Base-by-base conservation (phyloP, 2,329 filamentous ascomycete species). In the Cladosporium halotolerans region DNA sequence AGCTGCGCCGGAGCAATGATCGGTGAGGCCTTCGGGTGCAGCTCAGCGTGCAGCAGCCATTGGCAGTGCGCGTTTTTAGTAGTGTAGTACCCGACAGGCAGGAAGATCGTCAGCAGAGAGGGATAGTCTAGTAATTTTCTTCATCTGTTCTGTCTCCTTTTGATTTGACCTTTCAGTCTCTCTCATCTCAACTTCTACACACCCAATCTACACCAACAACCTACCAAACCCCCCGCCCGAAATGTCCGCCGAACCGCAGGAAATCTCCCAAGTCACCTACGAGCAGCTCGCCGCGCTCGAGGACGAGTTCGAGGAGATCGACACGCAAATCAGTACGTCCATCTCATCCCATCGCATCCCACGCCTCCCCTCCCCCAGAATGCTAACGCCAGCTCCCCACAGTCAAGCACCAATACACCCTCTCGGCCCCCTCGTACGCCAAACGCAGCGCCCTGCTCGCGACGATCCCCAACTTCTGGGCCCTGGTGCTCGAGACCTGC, bases 381-480 rank as follows among this genome's bases (percentile, higher is more conserved):
- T n/a, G 16, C 16, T 18, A 18, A 18, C 16, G 3, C 16, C 16
- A 18, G 16, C 31, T 23, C 18, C 14, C 23, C 3, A 36, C 49
- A 67, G 63, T 65, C 57, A 63, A 62, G 54, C 59, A 63, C 48
- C 85, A 91, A 70, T 80, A 85, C 62, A 73, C 79, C 60, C 77
- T 90, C 62, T 80, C 82, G 64, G 76, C 78, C 57, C 79, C 85
- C 42, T 80, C 95, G 57, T 96, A 89, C 76, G 78, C 80, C 63
- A 88, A 87, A 73, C 89, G 92, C 68, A 77, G 81, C 60, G 79
- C 81, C 62, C 72, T 89, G 59, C 76, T 93, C 59, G 72, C 80
- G 58, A 78, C 84, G 66, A 91, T 96, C 66, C 81, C 83, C 62
- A 83, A 88, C 75, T 99, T 97, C 82, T 97, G 93, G 93, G 79